A percentile compares a stretch with the other conserved stretches of the same genome.
These are phyloP conservation scores for Kwoniella bestiolae DNA, from an alignment of 768 basidiomycete species.

Conservation along the genomic window DNA sequence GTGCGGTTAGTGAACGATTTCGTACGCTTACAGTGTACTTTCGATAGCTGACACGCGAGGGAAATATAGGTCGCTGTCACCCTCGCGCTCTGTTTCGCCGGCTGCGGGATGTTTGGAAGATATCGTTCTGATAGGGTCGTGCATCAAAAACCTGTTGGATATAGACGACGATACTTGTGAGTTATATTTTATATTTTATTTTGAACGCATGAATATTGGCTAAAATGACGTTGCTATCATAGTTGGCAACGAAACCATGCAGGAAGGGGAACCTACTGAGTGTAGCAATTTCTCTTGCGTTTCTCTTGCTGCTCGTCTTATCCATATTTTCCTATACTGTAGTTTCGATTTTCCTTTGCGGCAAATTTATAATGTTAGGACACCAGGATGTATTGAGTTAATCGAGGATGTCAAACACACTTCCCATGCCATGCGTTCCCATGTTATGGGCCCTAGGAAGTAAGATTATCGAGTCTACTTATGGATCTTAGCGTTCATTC, in stretches of 20 bases:
- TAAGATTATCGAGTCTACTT: too few relatives aligned
- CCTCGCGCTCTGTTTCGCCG: constrained; percentile 38
- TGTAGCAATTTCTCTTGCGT: background rate
- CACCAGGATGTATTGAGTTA: too few relatives aligned
- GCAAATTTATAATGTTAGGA: too few relatives aligned
- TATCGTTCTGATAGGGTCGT: constrained; percentile 20
- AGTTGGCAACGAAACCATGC: constrained; percentile 22
- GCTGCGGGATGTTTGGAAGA: constrained; percentile 48
- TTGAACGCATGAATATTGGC: background rate
- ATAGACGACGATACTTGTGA: constrained; percentile 20
- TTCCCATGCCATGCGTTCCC: too few relatives aligned
- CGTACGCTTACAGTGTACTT: too few relatives aligned
- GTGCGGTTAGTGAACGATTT: constrained; percentile 30
- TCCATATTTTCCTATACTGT: background rate
- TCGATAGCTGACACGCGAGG: too few relatives aligned
- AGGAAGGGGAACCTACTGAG: constrained; percentile 14
- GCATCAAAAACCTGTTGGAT: constrained; percentile 4
- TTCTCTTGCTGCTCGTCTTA: background rate
- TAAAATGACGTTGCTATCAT: background rate
- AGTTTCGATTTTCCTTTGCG: background rate
- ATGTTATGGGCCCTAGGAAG: too few relatives aligned
- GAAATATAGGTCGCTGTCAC: constrained; percentile 37
- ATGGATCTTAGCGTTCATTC: too few relatives aligned
- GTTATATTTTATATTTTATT: background rate
- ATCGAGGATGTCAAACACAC: too few relatives aligned